Percentiles rank a stretch among this genome's conserved stretches.
These are phyloP conservation scores for Arabis alpina DNA, from an alignment of 345 rosid species.

Conservation along the genomic window DNA sequence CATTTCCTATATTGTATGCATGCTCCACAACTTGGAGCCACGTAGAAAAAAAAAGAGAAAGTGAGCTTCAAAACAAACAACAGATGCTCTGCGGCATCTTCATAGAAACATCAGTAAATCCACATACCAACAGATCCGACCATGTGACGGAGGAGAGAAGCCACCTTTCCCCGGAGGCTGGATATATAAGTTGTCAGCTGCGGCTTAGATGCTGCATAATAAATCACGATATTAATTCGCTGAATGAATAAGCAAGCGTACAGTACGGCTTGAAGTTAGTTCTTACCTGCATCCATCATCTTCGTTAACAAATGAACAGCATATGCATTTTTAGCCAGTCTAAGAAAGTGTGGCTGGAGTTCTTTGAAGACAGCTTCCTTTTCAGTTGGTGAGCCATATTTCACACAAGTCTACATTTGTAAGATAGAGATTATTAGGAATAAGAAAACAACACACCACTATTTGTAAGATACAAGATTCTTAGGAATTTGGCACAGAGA, in stretches of 20 bases:
- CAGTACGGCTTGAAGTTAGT: slow-evolving; percentile 4
- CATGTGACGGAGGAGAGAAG: slow-evolving; percentile 81
- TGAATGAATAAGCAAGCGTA: slow-evolving; percentile 15
- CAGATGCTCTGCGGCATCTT: slow-evolving; percentile 13
- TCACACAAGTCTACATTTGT: slow-evolving; percentile 65
- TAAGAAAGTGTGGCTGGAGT: slow-evolving; percentile 80
- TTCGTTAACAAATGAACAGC: slow-evolving; percentile 80
- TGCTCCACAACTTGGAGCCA: slow-evolving; percentile 71
- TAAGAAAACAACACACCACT: neutral
- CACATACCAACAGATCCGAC: slow-evolving; percentile 91
- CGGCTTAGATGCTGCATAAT: slow-evolving; percentile 67
- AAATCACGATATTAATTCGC: slow-evolving; percentile 8
- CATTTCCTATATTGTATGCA: slow-evolving; percentile 79
- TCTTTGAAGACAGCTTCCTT: slow-evolving; percentile 73
- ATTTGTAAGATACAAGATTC: neutral
- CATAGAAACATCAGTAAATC: slow-evolving; percentile 4
- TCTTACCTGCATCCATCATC: slow-evolving; percentile 81
- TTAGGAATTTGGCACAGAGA: neutral
- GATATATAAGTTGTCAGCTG: slow-evolving; percentile 75
- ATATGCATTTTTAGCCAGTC: slow-evolving; percentile 63
- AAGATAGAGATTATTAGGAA: too few relatives aligned
- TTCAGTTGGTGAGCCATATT: slow-evolving; percentile 74
- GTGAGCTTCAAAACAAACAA: slow-evolving; percentile 24
- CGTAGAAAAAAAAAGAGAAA: slow-evolving; percentile 32
- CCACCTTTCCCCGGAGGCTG: slow-evolving; percentile 76